Base-by-base conservation (phyloP, 768 basidiomycete genomes). In the Neoboletus brunneissimus region DNA sequence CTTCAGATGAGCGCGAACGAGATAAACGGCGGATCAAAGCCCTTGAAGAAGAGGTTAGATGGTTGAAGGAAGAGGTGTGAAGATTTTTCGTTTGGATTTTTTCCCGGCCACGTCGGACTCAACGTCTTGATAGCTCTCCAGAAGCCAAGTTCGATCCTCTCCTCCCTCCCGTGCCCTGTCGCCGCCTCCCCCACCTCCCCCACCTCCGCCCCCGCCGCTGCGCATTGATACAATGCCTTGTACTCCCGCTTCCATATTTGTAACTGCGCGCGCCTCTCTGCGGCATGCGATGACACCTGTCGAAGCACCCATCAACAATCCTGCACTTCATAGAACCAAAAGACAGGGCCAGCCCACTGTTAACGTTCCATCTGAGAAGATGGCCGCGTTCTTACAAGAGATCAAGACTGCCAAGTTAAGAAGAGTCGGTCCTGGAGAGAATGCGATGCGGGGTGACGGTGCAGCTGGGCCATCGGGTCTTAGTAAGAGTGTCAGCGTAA, bases 381-480 rank as follows among this genome's bases (percentile, higher is more conserved):
- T 92, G 87, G 87, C 86, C 0, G 88, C 86, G 1, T 92, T 92
- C 64, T 70, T 92, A 59, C 84, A 74, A 7, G 90, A 92, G 68
- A 84, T 92, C 79, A 91, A 90, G 76, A 86, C 81, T 1, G 87
- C 84, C 25, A 77, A 85, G 47, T 64, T 92, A 49, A 79, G 81
- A 58, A 89, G 81, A 68, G 82, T 87, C 0, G 70, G 71, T 40
- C 67, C 70, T n/a, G 66, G 64, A 35, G 0, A 9, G 35, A 63
- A 56, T 44, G 46, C 11, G 16, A 57, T 60, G 59, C 64, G 64
- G 2, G 64, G 58, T 27, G 64, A 58, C 22, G 65, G 67, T 5
- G 52, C 58, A 8, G 61, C 61, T 38, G 67, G 63, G n/a, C 65
- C 69, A 12, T 73, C 66, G 4, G 65, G 65, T 13, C 58, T 71